Evolutionary conservation across 1,284 basidiomycete species (phyloP).

Genomic region (Amylostereum areolatum): DNA sequence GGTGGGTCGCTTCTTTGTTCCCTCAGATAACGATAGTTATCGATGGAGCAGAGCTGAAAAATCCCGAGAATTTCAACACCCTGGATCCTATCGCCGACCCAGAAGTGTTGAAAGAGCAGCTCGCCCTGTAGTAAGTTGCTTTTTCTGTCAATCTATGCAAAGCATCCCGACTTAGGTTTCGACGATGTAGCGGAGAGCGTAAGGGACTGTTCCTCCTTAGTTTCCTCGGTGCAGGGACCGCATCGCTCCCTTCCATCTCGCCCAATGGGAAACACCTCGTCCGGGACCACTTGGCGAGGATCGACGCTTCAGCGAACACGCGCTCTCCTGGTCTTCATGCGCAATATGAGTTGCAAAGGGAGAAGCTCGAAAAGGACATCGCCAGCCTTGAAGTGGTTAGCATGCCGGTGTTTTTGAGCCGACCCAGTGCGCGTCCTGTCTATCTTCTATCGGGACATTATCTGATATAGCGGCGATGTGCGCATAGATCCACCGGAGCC

Average conservation of each 20-base stretch:
- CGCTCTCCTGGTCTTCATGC: conserved; percentile 14
- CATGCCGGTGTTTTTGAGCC: conserved; percentile 14
- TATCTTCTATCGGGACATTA: not conserved
- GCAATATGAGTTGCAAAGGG: conserved; percentile 18
- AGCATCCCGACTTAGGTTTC: not conserved
- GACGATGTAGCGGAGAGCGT: not conserved
- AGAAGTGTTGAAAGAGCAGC: conserved; percentile 8
- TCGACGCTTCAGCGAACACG: conserved; percentile 1
- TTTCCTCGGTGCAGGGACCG: conserved; percentile 3
- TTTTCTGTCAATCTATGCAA: not conserved
- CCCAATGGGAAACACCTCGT: conserved; percentile 3
- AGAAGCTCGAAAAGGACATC: conserved; percentile 12
- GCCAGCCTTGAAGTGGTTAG: conserved; percentile 16
- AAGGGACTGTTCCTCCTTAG: conserved; percentile 12
- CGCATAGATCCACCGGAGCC: conserved; percentile 14
- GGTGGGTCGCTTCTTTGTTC: conserved; percentile 2
- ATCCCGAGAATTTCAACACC: conserved; percentile 11
- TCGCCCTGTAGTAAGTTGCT: conserved; percentile 4
- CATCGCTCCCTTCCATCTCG: conserved; percentile 5
- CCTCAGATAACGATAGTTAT: not conserved
- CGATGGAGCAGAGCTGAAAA: conserved; percentile 8
- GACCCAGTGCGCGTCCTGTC: conserved; percentile 10
- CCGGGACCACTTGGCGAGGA: not conserved
- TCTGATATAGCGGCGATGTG: not conserved
- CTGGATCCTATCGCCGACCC: conserved; percentile 10